Conservation (phyloP, 208 protist species). For the Novymonas esmeraldas region DNA sequence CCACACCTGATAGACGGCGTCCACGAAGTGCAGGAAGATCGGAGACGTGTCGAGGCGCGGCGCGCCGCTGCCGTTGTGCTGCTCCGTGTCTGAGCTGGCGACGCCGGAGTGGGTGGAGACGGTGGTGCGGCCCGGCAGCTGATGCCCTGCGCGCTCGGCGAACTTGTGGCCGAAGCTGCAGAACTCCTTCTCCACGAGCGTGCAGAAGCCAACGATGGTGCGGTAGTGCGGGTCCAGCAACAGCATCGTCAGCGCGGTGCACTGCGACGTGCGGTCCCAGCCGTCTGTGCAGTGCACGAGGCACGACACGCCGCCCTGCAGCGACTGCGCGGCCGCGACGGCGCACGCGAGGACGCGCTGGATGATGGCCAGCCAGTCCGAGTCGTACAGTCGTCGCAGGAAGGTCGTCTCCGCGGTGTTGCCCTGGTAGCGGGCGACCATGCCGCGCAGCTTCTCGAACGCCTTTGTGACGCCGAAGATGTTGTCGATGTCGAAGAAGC, state of each 20-base stretch:
- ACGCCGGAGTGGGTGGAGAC: slow-evolving; percentile 44
- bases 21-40: slow-evolving; percentile 96
- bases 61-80: slow-evolving; percentile 15
- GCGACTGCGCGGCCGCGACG: slow-evolving; percentile 39
- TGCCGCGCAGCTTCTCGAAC: slow-evolving; percentile 67
- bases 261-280: slow-evolving; percentile 96
- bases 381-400: slow-evolving; percentile 54
- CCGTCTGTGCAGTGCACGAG: slow-evolving; percentile 96
- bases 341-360: slow-evolving; percentile 69
- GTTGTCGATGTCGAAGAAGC: slow-evolving; percentile 91
- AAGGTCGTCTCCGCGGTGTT: slow-evolving; percentile 55
- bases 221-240: slow-evolving; percentile 96
- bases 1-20: slow-evolving; percentile 94
- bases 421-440: slow-evolving; percentile 58
- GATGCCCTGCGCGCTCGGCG: slow-evolving; percentile 81
- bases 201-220: slow-evolving; percentile 93
- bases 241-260: slow-evolving; percentile 79
- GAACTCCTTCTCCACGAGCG: slow-evolving; percentile 97
- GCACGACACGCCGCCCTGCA: slow-evolving; percentile 62
- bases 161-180: slow-evolving; percentile 96
- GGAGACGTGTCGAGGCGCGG: slow-evolving; percentile 78
- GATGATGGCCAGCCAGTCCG: slow-evolving; percentile 66
- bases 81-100: slow-evolving; percentile 57
- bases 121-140: slow-evolving; percentile 57
- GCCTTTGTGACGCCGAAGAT: slow-evolving; percentile 76